Evolutionary conservation across 305 asterid species (phyloP).

Genomic region (Fraxinus platypoda): DNA sequence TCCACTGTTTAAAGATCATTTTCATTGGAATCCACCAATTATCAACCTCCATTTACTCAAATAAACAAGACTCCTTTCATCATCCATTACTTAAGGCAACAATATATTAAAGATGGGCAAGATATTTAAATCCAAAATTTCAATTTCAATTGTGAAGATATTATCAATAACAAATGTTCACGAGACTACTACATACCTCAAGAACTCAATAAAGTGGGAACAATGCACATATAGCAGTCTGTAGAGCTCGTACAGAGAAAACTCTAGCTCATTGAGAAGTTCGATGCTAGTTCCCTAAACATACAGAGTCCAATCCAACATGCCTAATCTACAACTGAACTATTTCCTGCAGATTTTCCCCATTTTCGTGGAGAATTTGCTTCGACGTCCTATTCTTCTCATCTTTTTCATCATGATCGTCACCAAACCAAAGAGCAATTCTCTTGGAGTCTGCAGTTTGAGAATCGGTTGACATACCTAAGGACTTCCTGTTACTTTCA

Average conservation of each 20-base stretch:
- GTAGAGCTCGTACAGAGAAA: slow-evolving; percentile 39
- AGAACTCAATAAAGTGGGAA: slow-evolving; percentile 33
- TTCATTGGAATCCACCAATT: neutral
- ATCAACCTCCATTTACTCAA: neutral
- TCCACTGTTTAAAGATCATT: neutral
- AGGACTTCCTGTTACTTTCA: slow-evolving; percentile 39
- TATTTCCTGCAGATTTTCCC: slow-evolving; percentile 32
- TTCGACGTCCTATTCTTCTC: slow-evolving; percentile 40
- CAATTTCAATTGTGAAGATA: slow-evolving; percentile 29
- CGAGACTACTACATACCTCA: slow-evolving; percentile 41
- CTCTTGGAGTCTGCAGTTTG: slow-evolving; percentile 35
- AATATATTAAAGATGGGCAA: neutral
- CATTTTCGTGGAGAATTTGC: slow-evolving; percentile 37
- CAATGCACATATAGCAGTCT: slow-evolving; percentile 32
- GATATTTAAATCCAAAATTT: slow-evolving; percentile 15
- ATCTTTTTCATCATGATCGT: slow-evolving; percentile 36
- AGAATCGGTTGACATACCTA: slow-evolving; percentile 23
- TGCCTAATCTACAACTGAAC: slow-evolving; percentile 55
- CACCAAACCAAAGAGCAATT: slow-evolving; percentile 42
- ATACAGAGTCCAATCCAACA: slow-evolving; percentile 44
- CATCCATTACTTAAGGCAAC: neutral
- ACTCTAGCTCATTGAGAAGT: slow-evolving; percentile 42
- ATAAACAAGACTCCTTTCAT: neutral
- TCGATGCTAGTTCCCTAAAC: slow-evolving; percentile 40
- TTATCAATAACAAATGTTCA: slow-evolving; percentile 39